phyloP scores from a whole-genome alignment of 2,329 filamentous ascomycete species.

The Phialophora chinensis region DNA sequence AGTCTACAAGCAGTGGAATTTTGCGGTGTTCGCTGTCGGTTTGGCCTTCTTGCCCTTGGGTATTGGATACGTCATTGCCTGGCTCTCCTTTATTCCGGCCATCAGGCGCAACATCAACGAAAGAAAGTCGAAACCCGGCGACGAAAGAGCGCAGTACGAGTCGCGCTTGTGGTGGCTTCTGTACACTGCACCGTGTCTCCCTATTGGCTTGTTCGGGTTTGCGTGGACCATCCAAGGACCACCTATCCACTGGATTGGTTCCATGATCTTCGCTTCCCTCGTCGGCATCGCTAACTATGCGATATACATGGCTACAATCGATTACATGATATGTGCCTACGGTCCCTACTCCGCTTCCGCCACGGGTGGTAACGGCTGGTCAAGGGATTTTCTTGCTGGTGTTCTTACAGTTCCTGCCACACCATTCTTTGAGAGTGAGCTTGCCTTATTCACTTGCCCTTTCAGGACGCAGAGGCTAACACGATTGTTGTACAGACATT shows the following conservation, averaged over 20 bases:
- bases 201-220: constrained; percentile 68
- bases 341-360: constrained; percentile 70
- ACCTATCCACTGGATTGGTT: constrained; percentile 65
- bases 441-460: constrained; percentile 6
- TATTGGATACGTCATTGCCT: constrained; percentile 66
- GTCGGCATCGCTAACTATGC: constrained; percentile 68
- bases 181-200: constrained; percentile 64
- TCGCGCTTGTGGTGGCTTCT: constrained; percentile 66
- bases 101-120: constrained; percentile 58
- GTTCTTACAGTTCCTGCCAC: constrained; percentile 66
- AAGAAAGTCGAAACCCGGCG: constrained; percentile 53
- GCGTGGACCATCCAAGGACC: constrained; percentile 66
- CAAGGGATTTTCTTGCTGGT: constrained; percentile 69
- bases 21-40: constrained; percentile 56
- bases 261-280: constrained; percentile 64
- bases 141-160: constrained; percentile 68
- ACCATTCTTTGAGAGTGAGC: constrained; percentile 55
- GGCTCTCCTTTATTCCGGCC: constrained; percentile 62
- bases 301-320: constrained; percentile 71
- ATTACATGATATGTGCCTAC: constrained; percentile 70
- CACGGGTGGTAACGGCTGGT: constrained; percentile 70
- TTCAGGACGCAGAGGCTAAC: constrained; percentile 16
- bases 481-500: constrained; percentile 52
- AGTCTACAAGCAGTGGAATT: constrained; percentile 67
- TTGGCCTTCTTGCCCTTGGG: constrained; percentile 63